These are phyloP conservation scores for Penicillium antarcticum DNA, from an alignment of 495 filamentous ascomycete genomes.

Conservation along the genomic window DNA sequence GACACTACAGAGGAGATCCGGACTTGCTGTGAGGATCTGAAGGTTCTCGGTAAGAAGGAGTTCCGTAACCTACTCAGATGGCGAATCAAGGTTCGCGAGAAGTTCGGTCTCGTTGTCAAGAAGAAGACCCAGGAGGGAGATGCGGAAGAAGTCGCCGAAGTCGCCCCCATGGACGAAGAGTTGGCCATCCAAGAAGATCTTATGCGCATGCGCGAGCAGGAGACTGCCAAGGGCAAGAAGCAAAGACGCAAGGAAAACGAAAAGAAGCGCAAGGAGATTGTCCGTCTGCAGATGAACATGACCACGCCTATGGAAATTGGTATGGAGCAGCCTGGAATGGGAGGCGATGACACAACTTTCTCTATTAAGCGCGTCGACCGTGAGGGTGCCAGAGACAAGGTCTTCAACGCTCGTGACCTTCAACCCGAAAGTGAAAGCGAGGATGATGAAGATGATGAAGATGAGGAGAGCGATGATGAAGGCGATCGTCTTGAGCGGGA, in stretches of 20 bases:
- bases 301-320: constrained; percentile 93
- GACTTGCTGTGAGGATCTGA: constrained; percentile 81
- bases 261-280: constrained; percentile 82
- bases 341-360: constrained; percentile 79
- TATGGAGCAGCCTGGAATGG: constrained; percentile 79
- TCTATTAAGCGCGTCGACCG: constrained; percentile 75
- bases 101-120: constrained; percentile 83
- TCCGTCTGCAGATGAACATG: constrained; percentile 96
- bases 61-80: constrained; percentile 92
- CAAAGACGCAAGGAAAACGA: constrained; percentile 83
- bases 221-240: constrained; percentile 69
- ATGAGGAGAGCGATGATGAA: constrained; percentile 69
- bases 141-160: constrained; percentile 69
- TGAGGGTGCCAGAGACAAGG: constrained; percentile 61
- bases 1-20: constrained; percentile 89
- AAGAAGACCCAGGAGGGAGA: constrained; percentile 50
- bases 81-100: constrained; percentile 84
- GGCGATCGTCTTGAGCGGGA: constrained; percentile 77
- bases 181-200: constrained; percentile 84
- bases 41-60: constrained; percentile 88
- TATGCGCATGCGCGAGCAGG: constrained; percentile 73
- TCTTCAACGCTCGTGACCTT: constrained; percentile 77
- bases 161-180: constrained; percentile 92
- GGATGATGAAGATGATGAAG: constrained; percentile 55
- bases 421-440: constrained; percentile 53